A percentile compares a stretch with the other conserved stretches of the same genome.
Conservation (phyloP, 176 grass and related monocot genomes). For the Dendrocalamus sinicus region DNA sequence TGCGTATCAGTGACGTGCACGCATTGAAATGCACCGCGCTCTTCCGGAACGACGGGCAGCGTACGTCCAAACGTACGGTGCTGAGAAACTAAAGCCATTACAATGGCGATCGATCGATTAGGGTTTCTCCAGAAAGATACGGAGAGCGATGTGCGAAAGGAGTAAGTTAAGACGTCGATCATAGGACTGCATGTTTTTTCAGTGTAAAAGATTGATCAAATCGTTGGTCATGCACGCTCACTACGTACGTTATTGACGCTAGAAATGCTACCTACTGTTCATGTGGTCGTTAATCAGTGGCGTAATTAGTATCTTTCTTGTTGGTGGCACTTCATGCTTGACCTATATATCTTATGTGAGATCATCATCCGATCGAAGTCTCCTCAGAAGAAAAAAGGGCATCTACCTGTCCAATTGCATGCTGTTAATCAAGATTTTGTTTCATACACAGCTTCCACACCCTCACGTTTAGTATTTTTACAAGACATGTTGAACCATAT, state of each 20-base stretch:
- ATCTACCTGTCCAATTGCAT: neutral
- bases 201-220: neutral
- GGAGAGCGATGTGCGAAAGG: neutral
- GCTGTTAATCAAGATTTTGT: too few species aligned
- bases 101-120: neutral
- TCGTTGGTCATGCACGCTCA: neutral
- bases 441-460: too few species aligned
- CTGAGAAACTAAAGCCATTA: neutral
- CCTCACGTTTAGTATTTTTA: too few species aligned
- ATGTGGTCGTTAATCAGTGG: neutral
- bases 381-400: neutral
- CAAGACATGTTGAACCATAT: too few species aligned
- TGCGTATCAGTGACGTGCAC: too few species aligned
- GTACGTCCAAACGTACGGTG: neutral
- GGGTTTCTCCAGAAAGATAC: neutral
- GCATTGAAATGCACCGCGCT: too few species aligned
- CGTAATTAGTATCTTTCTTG: too few species aligned
- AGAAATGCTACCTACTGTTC: neutral
- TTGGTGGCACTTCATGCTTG: neutral
- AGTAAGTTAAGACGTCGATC: neutral
- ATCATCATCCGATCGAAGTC: too few species aligned
- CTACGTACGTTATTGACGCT: neutral
- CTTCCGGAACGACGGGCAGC: too few species aligned
- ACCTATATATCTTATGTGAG: neutral
- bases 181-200: neutral